Percentiles rank a stretch among this genome's conserved stretches.
phyloP scores from a whole-genome alignment of 1,139 yeast genomes.

The Kurtzmaniella quercitrusa region DNA sequence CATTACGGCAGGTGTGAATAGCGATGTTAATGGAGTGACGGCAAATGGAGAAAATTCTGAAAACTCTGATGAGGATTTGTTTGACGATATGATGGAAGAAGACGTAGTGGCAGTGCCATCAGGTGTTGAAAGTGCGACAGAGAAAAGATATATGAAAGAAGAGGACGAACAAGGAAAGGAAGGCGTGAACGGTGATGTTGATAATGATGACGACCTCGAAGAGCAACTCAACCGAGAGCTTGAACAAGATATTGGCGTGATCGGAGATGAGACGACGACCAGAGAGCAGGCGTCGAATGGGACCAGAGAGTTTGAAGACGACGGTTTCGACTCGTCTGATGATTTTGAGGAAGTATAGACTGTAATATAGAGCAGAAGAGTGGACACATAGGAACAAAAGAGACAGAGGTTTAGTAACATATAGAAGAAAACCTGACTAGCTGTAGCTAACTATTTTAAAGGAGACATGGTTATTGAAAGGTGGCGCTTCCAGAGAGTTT shows the following conservation, averaged over 20 bases:
- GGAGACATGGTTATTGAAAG: too few species aligned
- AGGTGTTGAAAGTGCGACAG: conserved; percentile 3
- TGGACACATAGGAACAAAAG: too few species aligned
- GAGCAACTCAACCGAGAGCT: not conserved
- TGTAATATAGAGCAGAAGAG: not conserved
- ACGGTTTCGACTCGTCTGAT: conserved; percentile 8
- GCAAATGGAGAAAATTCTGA: conserved; percentile 8
- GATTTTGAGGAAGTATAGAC: conserved; percentile 12
- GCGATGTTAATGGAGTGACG: conserved; percentile 5
- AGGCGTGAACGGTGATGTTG: conserved; percentile 7
- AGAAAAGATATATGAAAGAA: not conserved
- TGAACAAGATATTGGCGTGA: not conserved
- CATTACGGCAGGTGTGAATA: not conserved
- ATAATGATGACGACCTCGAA: not conserved
- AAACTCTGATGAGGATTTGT: conserved; percentile 11
- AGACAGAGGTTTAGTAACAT: not conserved
- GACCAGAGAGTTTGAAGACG: not conserved
- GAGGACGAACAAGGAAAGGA: not conserved
- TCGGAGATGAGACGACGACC: not conserved
- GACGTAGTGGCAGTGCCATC: not conserved
- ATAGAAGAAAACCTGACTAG: not conserved
- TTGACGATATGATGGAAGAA: conserved; percentile 9
- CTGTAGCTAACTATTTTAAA: too few species aligned
- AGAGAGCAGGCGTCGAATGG: not conserved
- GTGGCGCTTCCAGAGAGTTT: too few species aligned